Base-by-base conservation (phyloP, 495 filamentous ascomycete genomes). In the Aspergillus diversus region DNA sequence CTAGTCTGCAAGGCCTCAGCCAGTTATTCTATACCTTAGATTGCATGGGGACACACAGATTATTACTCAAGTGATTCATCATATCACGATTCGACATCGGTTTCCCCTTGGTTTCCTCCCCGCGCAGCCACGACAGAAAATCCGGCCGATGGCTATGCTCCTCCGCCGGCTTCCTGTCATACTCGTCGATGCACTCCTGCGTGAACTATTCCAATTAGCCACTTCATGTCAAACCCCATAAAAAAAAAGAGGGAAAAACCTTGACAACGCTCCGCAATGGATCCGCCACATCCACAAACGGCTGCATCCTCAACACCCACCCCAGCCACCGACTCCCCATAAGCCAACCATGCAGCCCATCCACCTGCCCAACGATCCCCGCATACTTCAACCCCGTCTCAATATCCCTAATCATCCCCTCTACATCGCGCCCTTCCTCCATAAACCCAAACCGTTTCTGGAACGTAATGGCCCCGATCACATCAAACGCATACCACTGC, bases 401-500 rank as follows among this genome's bases (percentile, higher is more conserved):
- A 13, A 39, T 39, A 8, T 7, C 7, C 13, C 37, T 50, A 16
- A 82, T 75, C 33, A 79, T 73, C 11, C 71, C 65, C 42, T 75
- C 75, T 7, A 83, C 63, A 54, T 82, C 80, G 3, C 57, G 57
- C 5, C 75, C 77, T 33, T 67, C 35, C 35, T 77, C 69, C 7
- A 82, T 63, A 51, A 83, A 82, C 0, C 79, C 79, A 12, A 78
- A 73, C 13, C 64, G 66, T 33, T 73, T 69, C 1, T 73, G 74
- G 42, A 79, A 76, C 7, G 66, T 73, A 6, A 76, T 55, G 57
- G 75, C 73, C 6, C 73, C 80, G 37, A 83, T 75, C 0, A 76
- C 80, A 51, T 73, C 77, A 50, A 83, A 81, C 43, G 78, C 71
- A 57, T 76, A 84, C 57, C 77, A 39, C 37, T 39, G 37, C 37